A percentile compares a stretch with the other conserved stretches of the same genome.
Evolutionary conservation across 306 rosid species (phyloP).

Genomic region (Trifolium fragiferum): DNA sequence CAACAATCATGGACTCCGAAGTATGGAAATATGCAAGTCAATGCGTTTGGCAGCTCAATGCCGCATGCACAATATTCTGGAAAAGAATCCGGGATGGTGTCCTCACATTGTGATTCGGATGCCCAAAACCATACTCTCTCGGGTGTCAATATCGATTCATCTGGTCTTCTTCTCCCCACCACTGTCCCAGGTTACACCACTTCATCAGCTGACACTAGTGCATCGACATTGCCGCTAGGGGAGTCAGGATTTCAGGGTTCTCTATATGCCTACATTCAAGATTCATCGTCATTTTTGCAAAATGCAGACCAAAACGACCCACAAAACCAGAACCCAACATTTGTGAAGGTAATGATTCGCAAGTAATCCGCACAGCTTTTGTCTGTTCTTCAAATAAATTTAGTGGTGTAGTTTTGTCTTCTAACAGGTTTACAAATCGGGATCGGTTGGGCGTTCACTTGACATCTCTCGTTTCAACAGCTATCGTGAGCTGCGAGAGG

Average conservation of each 20-base stretch:
- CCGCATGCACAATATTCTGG: conserved; percentile 66
- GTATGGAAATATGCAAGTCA: conserved; percentile 63
- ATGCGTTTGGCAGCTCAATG: conserved; percentile 58
- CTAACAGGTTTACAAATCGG: conserved; percentile 80
- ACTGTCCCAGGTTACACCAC: conserved; percentile 64
- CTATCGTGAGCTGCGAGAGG: conserved; percentile 93
- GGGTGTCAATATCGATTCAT: conserved; percentile 86
- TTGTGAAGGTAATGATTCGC: conserved; percentile 70
- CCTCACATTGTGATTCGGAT: conserved; percentile 65
- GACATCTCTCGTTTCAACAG: conserved; percentile 94
- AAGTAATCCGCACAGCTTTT: conserved; percentile 23
- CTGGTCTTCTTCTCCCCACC: conserved; percentile 84
- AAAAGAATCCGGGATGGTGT: conserved; percentile 65
- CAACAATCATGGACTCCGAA: conserved; percentile 70
- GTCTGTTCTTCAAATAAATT: conserved; percentile 9
- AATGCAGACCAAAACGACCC: conserved; percentile 75
- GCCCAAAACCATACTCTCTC: conserved; percentile 72
- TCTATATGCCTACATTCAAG: conserved; percentile 70
- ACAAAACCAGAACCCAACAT: conserved; percentile 67
- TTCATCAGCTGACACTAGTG: conserved; percentile 65
- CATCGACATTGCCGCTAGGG: conserved; percentile 71
- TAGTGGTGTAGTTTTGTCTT: conserved; percentile 40
- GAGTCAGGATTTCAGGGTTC: conserved; percentile 82
- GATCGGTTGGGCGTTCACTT: conserved; percentile 89
- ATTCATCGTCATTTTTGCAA: conserved; percentile 73